phyloP scores from a whole-genome alignment of 306 rosid species.

The Parietaria judaica region DNA sequence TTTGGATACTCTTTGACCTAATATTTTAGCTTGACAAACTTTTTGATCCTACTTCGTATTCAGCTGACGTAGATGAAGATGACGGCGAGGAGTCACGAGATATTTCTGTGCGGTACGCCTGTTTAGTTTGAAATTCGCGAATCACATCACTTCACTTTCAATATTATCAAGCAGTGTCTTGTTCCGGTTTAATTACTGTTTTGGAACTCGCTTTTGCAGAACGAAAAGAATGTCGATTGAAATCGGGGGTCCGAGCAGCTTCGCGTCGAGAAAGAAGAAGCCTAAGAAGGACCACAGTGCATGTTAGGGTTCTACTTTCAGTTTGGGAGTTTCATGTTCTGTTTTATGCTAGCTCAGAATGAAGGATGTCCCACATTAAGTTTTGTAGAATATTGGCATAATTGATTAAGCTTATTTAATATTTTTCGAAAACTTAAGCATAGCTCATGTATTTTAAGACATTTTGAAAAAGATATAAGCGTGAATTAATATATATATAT shows the following conservation, averaged over 20 bases:
- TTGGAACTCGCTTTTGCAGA: constrained; percentile 27
- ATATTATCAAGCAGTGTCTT: background rate
- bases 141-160: background rate
- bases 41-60: background rate
- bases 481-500: no score
- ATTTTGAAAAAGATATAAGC: no score
- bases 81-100: constrained; percentile 53
- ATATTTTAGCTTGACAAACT: background rate
- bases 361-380: constrained; percentile 4
- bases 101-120: constrained; percentile 43
- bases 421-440: no score
- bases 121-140: background rate
- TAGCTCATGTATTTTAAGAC: no score
- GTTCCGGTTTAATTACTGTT: background rate
- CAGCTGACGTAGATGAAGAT: constrained; percentile 40
- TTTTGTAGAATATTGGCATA: background rate
- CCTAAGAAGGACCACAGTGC: constrained; percentile 32
- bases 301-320: background rate
- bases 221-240: constrained; percentile 77
- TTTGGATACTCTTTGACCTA: background rate
- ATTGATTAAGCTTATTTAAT: background rate
- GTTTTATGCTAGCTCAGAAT: no score
- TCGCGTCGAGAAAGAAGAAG: constrained; percentile 90
- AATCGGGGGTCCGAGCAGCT: constrained; percentile 87
- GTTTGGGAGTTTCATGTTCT: no score